These are phyloP conservation scores for Albifimbria verrucaria DNA, from an alignment of 2,329 filamentous ascomycete genomes.

Conservation along the genomic window DNA sequence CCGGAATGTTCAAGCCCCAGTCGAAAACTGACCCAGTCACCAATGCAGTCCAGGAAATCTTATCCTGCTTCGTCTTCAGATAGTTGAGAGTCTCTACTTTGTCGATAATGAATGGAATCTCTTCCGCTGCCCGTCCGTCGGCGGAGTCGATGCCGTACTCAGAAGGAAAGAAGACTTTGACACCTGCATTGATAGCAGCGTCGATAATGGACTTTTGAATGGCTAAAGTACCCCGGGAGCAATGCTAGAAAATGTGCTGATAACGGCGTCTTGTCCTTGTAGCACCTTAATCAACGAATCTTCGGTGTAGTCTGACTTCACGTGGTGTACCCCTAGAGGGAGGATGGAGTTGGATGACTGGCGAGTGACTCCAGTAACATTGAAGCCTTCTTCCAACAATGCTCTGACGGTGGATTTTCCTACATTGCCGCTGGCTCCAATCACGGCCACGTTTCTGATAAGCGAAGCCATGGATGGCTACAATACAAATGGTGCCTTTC, in stretches of 20 bases:
- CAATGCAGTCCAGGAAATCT: slow-evolving; percentile 8
- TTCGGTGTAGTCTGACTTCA: neutral
- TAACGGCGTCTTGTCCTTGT: neutral
- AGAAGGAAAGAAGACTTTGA: neutral
- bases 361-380: slow-evolving; percentile 5
- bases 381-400: slow-evolving; percentile 1
- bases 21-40: slow-evolving; percentile 7
- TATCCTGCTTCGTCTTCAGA: slow-evolving; percentile 4
- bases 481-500: too few relatives aligned
- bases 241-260: neutral
- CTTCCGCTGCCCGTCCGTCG: neutral
- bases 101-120: neutral
- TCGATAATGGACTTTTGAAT: neutral
- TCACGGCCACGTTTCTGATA: slow-evolving; percentile 5
- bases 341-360: neutral
- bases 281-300: neutral
- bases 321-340: neutral
- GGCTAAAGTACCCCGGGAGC: neutral
- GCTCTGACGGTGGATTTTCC: slow-evolving; percentile 5
- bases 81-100: slow-evolving; percentile 1
- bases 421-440: slow-evolving; percentile 8
- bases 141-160: neutral
- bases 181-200: neutral
- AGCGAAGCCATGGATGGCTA: too few relatives aligned
- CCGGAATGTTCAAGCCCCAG: slow-evolving; percentile 8